Evolutionary conservation across 495 filamentous ascomycete genomes (phyloP), one percentile per base, ranked within the genome.

Genomic region (Trichoderma orchidacearum): DNA sequence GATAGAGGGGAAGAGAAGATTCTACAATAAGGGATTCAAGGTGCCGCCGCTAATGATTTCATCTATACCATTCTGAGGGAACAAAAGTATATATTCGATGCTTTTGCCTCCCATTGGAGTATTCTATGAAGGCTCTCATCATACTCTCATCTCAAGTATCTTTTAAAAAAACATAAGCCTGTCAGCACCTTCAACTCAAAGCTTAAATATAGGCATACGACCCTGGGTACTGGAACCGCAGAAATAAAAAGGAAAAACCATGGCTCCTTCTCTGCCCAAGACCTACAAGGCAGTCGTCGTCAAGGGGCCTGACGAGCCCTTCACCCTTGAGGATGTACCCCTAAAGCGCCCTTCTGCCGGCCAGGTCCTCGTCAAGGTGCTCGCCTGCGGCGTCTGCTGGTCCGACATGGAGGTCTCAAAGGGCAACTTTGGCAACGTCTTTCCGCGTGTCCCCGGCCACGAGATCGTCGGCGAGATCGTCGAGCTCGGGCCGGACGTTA

Each of bases 331-430:
- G 60, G 68, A 79, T 5, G 56, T 72, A 18, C 58, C 63, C n/a
- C 61, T 81, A 28, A 71, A 68, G 54, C 45, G 59, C 13, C 80
- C 79, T 17, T 64, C 60, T 0, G 50, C 65, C 0, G 64, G 68
- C 13, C 66, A 81, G 58, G 63, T 83, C 3, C 67, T 83, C 9
- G 70, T 79, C 54, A 78, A 80, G 62, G 72, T 81, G 8, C 60
- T 76, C 13, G 79, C 78, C 31, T 75, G 72, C 59, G 79, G 78
- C 52, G 72, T 82, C 32, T 82, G 78, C 62, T 70, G 70, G 61
- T 69, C 71, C 6, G 79, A 81, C 59, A 29, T 62, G 11, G 63
- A 63, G 54, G 61, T 70, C 1, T 68, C 72, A 52, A 52, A 61
- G 1, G 70, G 76, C 17, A 56, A 56, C 0, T 58, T 78, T 9